A percentile compares a stretch with the other conserved stretches of the same genome.
These are phyloP conservation scores for Nicotiana sylvestris DNA, from an alignment of 257 asterid species.

Conservation along the genomic window DNA sequence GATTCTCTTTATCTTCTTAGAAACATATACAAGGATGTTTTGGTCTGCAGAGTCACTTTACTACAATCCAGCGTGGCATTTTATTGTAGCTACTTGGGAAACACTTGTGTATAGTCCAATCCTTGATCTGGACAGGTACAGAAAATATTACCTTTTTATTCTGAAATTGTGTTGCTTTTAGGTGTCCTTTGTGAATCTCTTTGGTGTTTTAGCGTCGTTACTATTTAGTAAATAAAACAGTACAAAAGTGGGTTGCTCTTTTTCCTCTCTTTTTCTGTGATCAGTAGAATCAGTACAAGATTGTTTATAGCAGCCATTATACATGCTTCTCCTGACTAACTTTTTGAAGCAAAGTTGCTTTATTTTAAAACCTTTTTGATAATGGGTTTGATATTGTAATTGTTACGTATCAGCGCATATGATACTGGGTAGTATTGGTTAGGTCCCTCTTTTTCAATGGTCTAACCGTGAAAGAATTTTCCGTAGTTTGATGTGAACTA, in stretches of 20 bases:
- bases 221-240: neutral
- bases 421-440: neutral
- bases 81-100: constrained; percentile 86
- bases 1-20: constrained; percentile 94
- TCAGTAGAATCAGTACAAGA: neutral
- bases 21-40: constrained; percentile 96
- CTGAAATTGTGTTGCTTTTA: neutral
- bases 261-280: neutral
- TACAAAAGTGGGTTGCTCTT: neutral
- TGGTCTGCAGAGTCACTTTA: constrained; percentile 98
- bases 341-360: neutral
- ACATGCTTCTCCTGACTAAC: neutral
- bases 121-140: constrained; percentile 92
- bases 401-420: neutral
- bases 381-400: neutral
- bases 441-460: neutral
- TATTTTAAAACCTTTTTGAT: neutral
- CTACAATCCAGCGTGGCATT: constrained; percentile 94
- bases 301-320: neutral
- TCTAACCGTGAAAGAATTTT: neutral
- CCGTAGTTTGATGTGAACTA: neutral
- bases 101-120: constrained; percentile 91
- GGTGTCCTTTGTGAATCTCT: neutral
- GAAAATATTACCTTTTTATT: neutral
- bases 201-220: neutral